Conservation (phyloP, 2,329 filamentous ascomycete species). For the Diaporthe sp. region DNA sequence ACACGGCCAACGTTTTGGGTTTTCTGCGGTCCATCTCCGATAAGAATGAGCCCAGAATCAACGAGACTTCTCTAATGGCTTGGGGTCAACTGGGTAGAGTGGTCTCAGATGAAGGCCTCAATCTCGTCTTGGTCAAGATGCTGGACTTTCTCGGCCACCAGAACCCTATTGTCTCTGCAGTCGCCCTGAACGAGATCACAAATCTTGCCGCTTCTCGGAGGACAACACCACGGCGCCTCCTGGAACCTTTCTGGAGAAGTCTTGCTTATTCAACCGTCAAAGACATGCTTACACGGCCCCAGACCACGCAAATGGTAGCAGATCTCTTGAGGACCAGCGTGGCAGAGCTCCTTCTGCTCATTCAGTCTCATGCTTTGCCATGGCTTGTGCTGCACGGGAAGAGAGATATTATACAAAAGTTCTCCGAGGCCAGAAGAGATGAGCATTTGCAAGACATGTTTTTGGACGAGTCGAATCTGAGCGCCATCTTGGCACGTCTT, state of each 20-base stretch:
- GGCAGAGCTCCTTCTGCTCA: constrained; percentile 78
- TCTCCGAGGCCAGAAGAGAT: constrained; percentile 83
- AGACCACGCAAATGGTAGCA: constrained; percentile 83
- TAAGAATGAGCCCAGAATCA: constrained; percentile 74
- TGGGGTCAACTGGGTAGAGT: constrained; percentile 87
- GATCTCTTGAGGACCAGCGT: constrained; percentile 84
- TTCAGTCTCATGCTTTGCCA: constrained; percentile 87
- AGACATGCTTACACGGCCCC: constrained; percentile 84
- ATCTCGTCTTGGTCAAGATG: constrained; percentile 85
- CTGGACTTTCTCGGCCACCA: constrained; percentile 89
- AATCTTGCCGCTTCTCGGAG: constrained; percentile 77
- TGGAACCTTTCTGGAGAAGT: constrained; percentile 90
- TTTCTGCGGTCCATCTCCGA: constrained; percentile 81
- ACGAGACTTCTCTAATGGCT: constrained; percentile 87
- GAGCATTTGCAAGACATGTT: constrained; percentile 70
- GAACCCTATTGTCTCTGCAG: constrained; percentile 82
- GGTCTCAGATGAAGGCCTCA: constrained; percentile 85
- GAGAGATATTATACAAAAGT: constrained; percentile 82
- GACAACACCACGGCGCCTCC: constrained; percentile 75
- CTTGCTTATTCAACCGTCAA: constrained; percentile 87
- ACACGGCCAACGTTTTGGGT: constrained; percentile 78
- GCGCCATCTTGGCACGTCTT: constrained; percentile 70
- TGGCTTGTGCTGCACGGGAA: constrained; percentile 86
- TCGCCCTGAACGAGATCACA: constrained; percentile 86
- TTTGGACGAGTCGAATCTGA: constrained; percentile 69